These are phyloP conservation scores for Jackrogersella multiformis DNA, from an alignment of 495 filamentous ascomycete genomes.

Conservation along the genomic window DNA sequence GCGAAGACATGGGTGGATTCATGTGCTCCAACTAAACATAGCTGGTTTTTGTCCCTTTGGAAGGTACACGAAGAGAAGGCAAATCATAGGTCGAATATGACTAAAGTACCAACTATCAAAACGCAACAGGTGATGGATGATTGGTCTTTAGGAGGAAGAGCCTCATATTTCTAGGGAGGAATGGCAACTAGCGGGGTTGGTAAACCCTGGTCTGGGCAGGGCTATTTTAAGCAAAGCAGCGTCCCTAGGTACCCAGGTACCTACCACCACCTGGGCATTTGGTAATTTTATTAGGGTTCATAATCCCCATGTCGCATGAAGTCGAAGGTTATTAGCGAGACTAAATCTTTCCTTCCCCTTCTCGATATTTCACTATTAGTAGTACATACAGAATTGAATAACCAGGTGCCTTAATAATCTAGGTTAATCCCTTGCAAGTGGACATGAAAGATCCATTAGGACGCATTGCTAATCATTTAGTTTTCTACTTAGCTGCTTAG, in stretches of 20 bases:
- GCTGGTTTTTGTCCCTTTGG: too few species aligned
- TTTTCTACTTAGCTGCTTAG: background rate
- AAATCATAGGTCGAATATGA: too few species aligned
- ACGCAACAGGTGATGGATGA: too few species aligned
- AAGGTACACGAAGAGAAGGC: too few species aligned
- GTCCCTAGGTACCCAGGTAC: too few species aligned
- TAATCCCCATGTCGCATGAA: background rate
- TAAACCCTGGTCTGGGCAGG: background rate
- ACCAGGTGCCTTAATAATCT: background rate
- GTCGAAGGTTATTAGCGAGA: background rate
- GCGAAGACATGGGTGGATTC: too few species aligned
- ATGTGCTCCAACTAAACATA: too few species aligned
- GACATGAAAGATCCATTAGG: background rate
- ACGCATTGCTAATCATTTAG: slow-evolving; percentile 25
- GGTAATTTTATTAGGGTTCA: background rate
- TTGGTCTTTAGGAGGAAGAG: background rate
- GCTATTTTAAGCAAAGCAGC: background rate
- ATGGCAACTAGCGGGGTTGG: background rate
- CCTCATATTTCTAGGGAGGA: background rate
- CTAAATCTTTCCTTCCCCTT: too few species aligned
- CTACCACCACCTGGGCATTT: too few species aligned
- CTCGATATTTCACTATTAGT: background rate
- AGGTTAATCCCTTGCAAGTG: background rate
- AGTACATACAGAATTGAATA: background rate
- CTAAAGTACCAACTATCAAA: background rate